Evolutionary conservation across 768 basidiomycete species (phyloP).

Genomic region (Pulveroboletus frians): DNA sequence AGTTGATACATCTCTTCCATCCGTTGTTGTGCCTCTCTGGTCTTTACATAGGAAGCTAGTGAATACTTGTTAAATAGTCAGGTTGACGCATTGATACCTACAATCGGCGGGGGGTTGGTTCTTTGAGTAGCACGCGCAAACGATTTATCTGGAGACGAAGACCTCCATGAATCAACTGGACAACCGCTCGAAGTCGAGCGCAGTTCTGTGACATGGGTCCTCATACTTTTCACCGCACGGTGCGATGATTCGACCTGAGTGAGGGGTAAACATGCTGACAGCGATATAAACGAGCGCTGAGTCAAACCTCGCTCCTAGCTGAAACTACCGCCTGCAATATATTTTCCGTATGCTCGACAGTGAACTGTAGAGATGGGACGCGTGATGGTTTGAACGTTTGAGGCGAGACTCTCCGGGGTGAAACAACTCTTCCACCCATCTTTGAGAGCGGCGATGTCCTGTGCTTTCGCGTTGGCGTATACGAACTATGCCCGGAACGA

Average conservation of each 20-base stretch:
- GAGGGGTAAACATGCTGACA: constrained; percentile 1
- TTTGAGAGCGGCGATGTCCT: constrained; percentile 54
- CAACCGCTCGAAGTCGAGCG: constrained; percentile 13
- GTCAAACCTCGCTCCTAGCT: constrained; percentile 60
- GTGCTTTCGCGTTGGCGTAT: constrained; percentile 34
- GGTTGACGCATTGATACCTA: constrained; percentile 24
- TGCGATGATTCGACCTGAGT: constrained; percentile 65
- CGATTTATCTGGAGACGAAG: constrained; percentile 56
- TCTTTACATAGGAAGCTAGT: constrained; percentile 42
- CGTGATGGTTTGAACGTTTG: constrained; percentile 38
- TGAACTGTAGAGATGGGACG: constrained; percentile 20
- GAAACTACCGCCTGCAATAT: constrained; percentile 46
- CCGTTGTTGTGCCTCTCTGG: constrained; percentile 68
- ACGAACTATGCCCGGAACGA: constrained; percentile 37
- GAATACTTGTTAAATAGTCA: constrained; percentile 4
- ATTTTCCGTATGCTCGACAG: constrained; percentile 39
- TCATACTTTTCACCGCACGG: constrained; percentile 70
- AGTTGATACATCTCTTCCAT: constrained; percentile 80
- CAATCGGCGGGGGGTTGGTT: constrained; percentile 36
- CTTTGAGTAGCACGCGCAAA: constrained; percentile 44
- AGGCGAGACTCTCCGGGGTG: constrained; percentile 53
- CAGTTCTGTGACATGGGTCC: constrained; percentile 55
- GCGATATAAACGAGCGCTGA: background rate
- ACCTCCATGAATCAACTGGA: constrained; percentile 37
- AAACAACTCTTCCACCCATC: constrained; percentile 37